A percentile compares a stretch with the other conserved stretches of the same genome.
phyloP scores from a whole-genome alignment of 371 early-diverging fungal species.

The Mortierella sp. region DNA sequence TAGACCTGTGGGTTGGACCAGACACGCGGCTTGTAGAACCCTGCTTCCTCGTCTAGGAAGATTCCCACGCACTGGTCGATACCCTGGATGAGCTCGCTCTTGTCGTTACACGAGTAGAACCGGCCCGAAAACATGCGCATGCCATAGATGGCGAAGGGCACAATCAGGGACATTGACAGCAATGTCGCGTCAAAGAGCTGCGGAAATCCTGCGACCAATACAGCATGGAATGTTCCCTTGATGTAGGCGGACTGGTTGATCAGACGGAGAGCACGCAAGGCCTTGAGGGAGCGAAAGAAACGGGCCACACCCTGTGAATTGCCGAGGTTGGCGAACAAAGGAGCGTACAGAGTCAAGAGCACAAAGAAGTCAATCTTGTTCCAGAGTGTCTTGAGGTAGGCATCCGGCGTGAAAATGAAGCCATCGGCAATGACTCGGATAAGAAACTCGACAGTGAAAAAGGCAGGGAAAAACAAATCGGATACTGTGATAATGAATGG shows the following conservation, averaged over 20 bases:
- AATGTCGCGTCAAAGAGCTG: slow-evolving; percentile 72
- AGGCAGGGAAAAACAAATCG: slow-evolving; percentile 68
- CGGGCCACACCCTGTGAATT: slow-evolving; percentile 67
- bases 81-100: slow-evolving; percentile 12
- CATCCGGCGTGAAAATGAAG: slow-evolving; percentile 75
- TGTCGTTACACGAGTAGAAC: slow-evolving; percentile 73
- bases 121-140: slow-evolving; percentile 72
- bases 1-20: slow-evolving; percentile 77
- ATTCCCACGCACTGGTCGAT: slow-evolving; percentile 64
- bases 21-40: slow-evolving; percentile 65
- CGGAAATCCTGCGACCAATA: slow-evolving; percentile 69
- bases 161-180: slow-evolving; percentile 69
- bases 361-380: slow-evolving; percentile 78
- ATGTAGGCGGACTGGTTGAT: slow-evolving; percentile 71
- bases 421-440: slow-evolving; percentile 79
- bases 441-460: slow-evolving; percentile 73
- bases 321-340: slow-evolving; percentile 64
- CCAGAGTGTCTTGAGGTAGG: slow-evolving; percentile 75
- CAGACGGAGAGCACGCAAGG: slow-evolving; percentile 74
- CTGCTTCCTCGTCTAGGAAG: slow-evolving; percentile 29
- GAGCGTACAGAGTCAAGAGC: slow-evolving; percentile 68
- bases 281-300: slow-evolving; percentile 73
- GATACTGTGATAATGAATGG: slow-evolving; percentile 31
- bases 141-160: slow-evolving; percentile 80
- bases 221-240: slow-evolving; percentile 71